A percentile compares a stretch with the other conserved stretches of the same genome.
Conservation (phyloP, 305 asterid genomes). For the Solanum chacoense region DNA sequence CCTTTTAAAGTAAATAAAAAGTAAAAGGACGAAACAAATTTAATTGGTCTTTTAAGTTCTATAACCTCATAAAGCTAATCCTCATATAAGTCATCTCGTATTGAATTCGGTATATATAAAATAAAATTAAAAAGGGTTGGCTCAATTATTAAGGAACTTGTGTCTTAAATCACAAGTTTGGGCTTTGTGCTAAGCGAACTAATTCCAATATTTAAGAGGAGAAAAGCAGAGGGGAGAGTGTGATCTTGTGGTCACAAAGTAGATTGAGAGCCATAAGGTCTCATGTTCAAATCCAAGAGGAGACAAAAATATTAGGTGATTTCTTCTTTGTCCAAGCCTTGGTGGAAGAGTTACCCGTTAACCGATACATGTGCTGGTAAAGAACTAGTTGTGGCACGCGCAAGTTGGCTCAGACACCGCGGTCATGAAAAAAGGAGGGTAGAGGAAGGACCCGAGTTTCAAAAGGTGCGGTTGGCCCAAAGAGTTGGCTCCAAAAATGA, state of each 20-base stretch:
- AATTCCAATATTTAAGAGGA: background rate
- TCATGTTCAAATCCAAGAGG: background rate
- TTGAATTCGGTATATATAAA: background rate
- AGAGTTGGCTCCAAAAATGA: background rate
- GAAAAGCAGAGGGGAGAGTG: background rate
- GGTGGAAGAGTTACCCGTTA: background rate
- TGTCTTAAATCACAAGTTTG: background rate
- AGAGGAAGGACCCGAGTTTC: background rate
- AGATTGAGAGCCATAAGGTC: background rate
- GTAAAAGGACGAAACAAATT: background rate
- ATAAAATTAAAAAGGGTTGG: background rate
- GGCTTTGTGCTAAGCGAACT: background rate
- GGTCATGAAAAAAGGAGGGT: background rate
- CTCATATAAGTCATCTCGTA: background rate
- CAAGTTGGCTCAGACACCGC: background rate
- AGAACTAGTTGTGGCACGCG: background rate
- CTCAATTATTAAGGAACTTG: background rate
- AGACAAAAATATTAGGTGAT: background rate
- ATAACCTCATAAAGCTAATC: background rate
- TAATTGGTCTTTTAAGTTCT: background rate
- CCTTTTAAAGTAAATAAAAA: background rate
- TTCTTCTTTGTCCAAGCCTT: background rate
- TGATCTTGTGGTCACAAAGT: background rate
- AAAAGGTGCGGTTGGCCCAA: background rate
- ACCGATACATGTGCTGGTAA: background rate